A percentile compares a stretch with the other conserved stretches of the same genome.
Evolutionary conservation across 2,329 filamentous ascomycete species (phyloP).

Genomic region (Herpotrichia juniperi): DNA sequence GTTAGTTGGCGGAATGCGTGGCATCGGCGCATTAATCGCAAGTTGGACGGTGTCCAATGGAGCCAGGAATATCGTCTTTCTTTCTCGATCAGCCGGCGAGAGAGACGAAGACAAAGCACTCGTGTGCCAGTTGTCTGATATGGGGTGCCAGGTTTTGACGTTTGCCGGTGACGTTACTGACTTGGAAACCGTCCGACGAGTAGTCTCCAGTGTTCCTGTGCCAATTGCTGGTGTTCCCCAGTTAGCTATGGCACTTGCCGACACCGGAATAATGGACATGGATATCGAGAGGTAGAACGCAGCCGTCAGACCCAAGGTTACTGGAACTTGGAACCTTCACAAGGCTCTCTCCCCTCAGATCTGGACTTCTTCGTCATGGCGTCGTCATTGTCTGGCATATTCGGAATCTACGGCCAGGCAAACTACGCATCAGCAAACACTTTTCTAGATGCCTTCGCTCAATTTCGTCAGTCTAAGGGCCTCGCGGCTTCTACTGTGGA

Average conservation of each 20-base stretch:
- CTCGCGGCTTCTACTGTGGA: slow-evolving; percentile 21
- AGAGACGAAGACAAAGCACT: too few relatives aligned
- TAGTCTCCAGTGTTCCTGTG: not conserved
- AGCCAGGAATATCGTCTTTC: too few relatives aligned
- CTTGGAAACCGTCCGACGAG: too few relatives aligned
- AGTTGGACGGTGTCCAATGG: too few relatives aligned
- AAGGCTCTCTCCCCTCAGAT: slow-evolving; percentile 11
- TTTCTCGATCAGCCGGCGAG: too few relatives aligned
- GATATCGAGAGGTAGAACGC: not conserved
- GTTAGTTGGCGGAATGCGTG: too few relatives aligned
- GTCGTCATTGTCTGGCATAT: slow-evolving; percentile 24
- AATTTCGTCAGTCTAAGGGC: slow-evolving; percentile 22
- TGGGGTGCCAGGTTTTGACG: too few relatives aligned
- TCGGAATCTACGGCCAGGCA: slow-evolving; percentile 25
- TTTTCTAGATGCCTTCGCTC: slow-evolving; percentile 30
- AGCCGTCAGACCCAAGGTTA: too few relatives aligned
- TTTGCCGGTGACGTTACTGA: too few relatives aligned
- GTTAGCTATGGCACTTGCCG: not conserved
- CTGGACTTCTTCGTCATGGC: slow-evolving; percentile 35
- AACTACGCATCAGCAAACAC: slow-evolving; percentile 32
- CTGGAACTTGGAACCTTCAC: not conserved
- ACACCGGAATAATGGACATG: not conserved
- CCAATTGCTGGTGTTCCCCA: not conserved
- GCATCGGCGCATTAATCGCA: too few relatives aligned
- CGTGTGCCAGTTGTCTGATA: too few relatives aligned